Evolutionary conservation across 331 rosid species (phyloP), one percentile per base, ranked within the genome.

Genomic region (Spiraea crenata): DNA sequence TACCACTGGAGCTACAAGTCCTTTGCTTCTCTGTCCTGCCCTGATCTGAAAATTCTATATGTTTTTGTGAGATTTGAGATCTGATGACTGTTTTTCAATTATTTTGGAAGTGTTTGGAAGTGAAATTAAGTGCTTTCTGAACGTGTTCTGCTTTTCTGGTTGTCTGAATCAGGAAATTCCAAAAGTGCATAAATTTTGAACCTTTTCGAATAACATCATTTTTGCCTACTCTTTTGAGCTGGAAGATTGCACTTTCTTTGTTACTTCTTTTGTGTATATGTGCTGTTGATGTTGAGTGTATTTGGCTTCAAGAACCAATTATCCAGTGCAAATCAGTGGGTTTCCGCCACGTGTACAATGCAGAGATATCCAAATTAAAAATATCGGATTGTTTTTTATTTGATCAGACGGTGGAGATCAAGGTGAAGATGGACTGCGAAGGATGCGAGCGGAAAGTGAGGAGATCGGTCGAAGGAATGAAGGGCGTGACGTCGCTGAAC

Each of bases 391-490:
- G 19, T 25, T 48, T 57, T 49, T 13, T 9, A 49, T 57, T 19
- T 3, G 37, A 35, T 73, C 82, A 91, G 93, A 92, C 96, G 80
- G 97, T 89, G 84, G 96, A 89, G 81, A 71, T 92, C 64, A 92
- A 82, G 78, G 92, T 92, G 81, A 87, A 88, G 74, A 85, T 92
- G 79, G 97, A 92, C 75, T 92, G 97, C 41, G 96, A 92, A 70
- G 97, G 97, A 5, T 92, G 97, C 45, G 93, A 89, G 85, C 81
- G 90, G 74, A 89, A 69, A 63, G 96, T 89, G 83, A 84, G 54
- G 77, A 88, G 78, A 6, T 77, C 93, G 1, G 80, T 92, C 72
- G 84, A 85, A 44, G 96, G 96, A 4, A 92, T 92, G 97, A 92
- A 80, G 65, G 97, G 97, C 1, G 97, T 92, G 68, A 73, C 70